These are phyloP conservation scores for Coleophoma eucalyptorum DNA, from an alignment of 2,329 filamentous ascomycete genomes.

Conservation along the genomic window DNA sequence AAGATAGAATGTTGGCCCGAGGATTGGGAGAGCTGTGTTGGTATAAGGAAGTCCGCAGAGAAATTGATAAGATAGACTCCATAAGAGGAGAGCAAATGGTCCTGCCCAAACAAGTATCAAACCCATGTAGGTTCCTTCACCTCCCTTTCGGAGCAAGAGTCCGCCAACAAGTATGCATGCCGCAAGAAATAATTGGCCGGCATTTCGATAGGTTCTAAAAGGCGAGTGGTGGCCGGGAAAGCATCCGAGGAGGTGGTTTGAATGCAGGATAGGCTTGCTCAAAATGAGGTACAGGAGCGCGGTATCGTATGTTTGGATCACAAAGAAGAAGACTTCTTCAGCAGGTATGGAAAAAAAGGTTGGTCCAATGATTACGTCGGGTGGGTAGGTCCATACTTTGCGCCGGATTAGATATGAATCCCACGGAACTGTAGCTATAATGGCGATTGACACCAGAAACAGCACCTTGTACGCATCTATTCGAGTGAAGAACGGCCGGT, in stretches of 20 bases:
- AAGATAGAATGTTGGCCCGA: constrained; percentile 63
- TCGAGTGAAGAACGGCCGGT: constrained; percentile 56
- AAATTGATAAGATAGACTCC: constrained; percentile 60
- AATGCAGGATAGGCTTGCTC: constrained; percentile 59
- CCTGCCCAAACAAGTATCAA: constrained; percentile 67
- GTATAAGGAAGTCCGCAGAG: constrained; percentile 54
- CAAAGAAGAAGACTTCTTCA: constrained; percentile 75
- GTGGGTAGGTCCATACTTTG: constrained; percentile 68
- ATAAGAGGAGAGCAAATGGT: constrained; percentile 62
- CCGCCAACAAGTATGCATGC: constrained; percentile 39
- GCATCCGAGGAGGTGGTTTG: constrained; percentile 38
- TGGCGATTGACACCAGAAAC: constrained; percentile 59
- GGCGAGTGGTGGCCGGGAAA: constrained; percentile 12
- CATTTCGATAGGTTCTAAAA: constrained; percentile 27
- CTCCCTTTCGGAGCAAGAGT: constrained; percentile 38
- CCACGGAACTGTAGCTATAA: constrained; percentile 69
- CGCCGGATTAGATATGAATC: constrained; percentile 70
- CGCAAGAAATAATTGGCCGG: constrained; percentile 47
- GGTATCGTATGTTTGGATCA: constrained; percentile 73
- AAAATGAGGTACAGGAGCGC: constrained; percentile 63
- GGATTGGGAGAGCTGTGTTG: constrained; percentile 56
- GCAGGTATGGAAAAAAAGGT: constrained; percentile 61
- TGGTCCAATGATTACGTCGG: constrained; percentile 58
- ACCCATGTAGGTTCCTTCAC: constrained; percentile 60
- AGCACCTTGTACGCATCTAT: constrained; percentile 60